Evolutionary conservation across 1,139 yeast genomes (phyloP).

Genomic region (Candida frijolesensis): DNA sequence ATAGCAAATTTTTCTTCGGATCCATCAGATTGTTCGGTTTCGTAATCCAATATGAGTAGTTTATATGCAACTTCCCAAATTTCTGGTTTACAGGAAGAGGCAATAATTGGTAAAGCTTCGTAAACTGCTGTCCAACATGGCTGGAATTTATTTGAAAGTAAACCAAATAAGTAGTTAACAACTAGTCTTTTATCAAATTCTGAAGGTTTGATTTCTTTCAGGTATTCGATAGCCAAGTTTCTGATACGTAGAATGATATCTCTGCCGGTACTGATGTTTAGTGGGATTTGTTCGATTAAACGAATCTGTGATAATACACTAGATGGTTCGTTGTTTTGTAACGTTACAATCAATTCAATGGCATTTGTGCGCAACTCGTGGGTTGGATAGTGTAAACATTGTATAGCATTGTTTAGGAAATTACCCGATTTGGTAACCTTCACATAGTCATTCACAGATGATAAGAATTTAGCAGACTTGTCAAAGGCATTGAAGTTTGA

Average conservation of each 20-base stretch:
- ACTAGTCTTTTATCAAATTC: constrained; percentile 42
- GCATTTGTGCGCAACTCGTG: constrained; percentile 51
- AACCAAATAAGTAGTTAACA: constrained; percentile 67
- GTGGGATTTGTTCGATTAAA: constrained; percentile 72
- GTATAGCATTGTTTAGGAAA: constrained; percentile 25
- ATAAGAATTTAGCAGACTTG: constrained; percentile 13
- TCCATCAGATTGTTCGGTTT: constrained; percentile 19
- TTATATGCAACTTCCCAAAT: constrained; percentile 60
- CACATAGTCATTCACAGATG: constrained; percentile 9
- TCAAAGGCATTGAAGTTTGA: constrained; percentile 22
- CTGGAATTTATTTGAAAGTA: constrained; percentile 72
- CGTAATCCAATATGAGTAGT: constrained; percentile 41
- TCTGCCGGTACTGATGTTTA: constrained; percentile 69
- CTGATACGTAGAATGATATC: constrained; percentile 74
- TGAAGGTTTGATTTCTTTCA: constrained; percentile 36
- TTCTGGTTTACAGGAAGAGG: constrained; percentile 41
- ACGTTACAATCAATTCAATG: constrained; percentile 37
- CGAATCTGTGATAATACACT: constrained; percentile 43
- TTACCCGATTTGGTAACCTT: constrained; percentile 13
- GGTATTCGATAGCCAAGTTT: constrained; percentile 53
- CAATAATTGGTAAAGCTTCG: constrained; percentile 57
- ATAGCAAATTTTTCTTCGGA: constrained; percentile 23
- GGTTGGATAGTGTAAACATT: constrained; percentile 48
- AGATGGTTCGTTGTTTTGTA: constrained; percentile 36
- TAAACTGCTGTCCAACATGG: constrained; percentile 83